Conservation (phyloP, 805 yeast species). For the Jamesozyma jinghongensis region DNA sequence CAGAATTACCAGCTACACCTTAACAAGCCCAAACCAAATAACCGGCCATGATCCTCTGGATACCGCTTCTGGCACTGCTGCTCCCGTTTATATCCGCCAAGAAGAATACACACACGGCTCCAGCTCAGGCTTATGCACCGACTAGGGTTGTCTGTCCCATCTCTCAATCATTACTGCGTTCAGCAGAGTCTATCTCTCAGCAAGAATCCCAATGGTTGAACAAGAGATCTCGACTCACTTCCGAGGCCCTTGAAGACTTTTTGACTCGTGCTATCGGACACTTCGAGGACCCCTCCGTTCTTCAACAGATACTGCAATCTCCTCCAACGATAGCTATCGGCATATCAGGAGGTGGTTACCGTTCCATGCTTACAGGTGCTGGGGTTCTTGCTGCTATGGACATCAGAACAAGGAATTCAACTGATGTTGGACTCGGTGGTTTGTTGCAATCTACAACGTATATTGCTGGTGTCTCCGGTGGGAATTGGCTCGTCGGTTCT, state of each 20-base stretch:
- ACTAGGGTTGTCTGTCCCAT: conserved; percentile 47
- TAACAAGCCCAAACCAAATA: too few relatives aligned
- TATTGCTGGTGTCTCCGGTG: conserved; percentile 73
- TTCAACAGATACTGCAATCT: conserved; percentile 13
- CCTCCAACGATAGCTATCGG: conserved; percentile 45
- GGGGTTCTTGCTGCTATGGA: conserved; percentile 80
- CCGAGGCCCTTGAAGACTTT: conserved; percentile 37
- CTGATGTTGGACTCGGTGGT: conserved; percentile 59
- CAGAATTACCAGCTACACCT: too few relatives aligned
- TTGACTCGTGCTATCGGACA: conserved; percentile 33
- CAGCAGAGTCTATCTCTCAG: conserved; percentile 38
- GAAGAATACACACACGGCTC: too few relatives aligned
- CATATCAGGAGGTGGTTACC: conserved; percentile 81
- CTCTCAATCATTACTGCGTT: conserved; percentile 33
- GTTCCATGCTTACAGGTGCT: conserved; percentile 83
- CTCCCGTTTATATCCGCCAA: too few relatives aligned
- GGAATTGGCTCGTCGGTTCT: conserved; percentile 72
- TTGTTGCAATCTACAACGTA: conserved; percentile 62
- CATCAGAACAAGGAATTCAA: conserved; percentile 50
- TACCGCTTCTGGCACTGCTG: too few relatives aligned
- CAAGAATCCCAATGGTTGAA: conserved; percentile 44
- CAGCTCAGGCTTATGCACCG: conserved; percentile 42
- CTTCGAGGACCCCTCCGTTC: conserved; percentile 12
- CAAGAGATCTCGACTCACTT: conserved; percentile 37
- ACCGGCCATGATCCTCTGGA: too few relatives aligned